Evolutionary conservation across 2,329 filamentous ascomycete species (phyloP).

Genomic region (Volutella citrinella): DNA sequence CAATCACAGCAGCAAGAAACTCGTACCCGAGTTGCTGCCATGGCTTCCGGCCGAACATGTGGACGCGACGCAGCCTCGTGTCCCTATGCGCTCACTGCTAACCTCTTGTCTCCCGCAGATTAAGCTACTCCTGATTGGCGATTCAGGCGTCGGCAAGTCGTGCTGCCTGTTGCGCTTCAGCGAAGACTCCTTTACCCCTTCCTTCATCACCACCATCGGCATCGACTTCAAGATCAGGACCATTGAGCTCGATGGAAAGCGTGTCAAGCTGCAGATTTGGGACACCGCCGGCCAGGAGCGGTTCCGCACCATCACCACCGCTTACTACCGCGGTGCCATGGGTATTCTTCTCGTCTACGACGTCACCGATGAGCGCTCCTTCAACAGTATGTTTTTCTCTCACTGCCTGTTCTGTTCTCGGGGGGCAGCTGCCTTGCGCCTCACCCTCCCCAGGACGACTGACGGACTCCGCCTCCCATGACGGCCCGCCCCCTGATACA

Average conservation of each 20-base stretch:
- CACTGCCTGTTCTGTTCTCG: conserved; percentile 1
- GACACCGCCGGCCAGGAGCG: conserved; percentile 97
- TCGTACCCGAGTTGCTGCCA: too few relatives aligned
- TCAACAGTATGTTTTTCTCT: conserved; percentile 71
- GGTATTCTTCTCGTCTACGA: conserved; percentile 97
- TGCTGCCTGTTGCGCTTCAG: conserved; percentile 96
- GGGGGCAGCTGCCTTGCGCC: conserved; percentile 2
- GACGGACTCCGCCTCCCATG: too few relatives aligned
- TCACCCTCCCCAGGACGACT: not conserved
- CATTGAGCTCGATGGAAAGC: conserved; percentile 97
- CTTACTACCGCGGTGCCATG: conserved; percentile 98
- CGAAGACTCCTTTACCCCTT: conserved; percentile 95
- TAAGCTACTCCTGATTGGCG: conserved; percentile 93
- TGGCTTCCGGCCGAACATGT: too few relatives aligned
- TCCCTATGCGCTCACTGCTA: too few relatives aligned
- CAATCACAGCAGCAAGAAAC: too few relatives aligned
- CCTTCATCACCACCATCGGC: conserved; percentile 98
- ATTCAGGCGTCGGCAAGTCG: conserved; percentile 95
- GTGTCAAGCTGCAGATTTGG: conserved; percentile 99
- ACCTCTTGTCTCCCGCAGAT: too few relatives aligned
- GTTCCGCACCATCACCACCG: conserved; percentile 97
- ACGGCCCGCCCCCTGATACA: too few relatives aligned
- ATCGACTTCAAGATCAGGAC: conserved; percentile 99
- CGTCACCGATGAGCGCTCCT: conserved; percentile 93
- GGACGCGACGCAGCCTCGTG: too few relatives aligned